A percentile compares a stretch with the other conserved stretches of the same genome.
These are phyloP conservation scores for Colletotrichum australisinense DNA, from an alignment of 2,329 filamentous ascomycete genomes.

Conservation along the genomic window DNA sequence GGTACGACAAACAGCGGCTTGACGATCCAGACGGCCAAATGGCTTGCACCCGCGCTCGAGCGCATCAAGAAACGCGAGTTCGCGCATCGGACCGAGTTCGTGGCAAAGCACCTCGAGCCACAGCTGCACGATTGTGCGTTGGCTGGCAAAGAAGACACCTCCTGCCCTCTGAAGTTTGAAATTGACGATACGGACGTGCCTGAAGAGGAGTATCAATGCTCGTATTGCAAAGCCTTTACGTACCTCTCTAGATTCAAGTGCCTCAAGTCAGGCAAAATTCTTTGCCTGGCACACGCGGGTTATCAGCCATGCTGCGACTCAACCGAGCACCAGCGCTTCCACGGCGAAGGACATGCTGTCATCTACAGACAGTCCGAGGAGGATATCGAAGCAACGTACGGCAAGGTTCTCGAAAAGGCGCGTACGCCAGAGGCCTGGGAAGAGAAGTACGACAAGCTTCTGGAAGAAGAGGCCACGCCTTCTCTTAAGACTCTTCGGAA, in stretches of 20 bases:
- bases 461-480: slow-evolving; percentile 86
- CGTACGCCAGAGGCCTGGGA: slow-evolving; percentile 89
- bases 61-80: slow-evolving; percentile 82
- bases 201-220: slow-evolving; percentile 94
- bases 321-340: slow-evolving; percentile 73
- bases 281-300: slow-evolving; percentile 87
- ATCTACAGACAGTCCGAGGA: slow-evolving; percentile 83
- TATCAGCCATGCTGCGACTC: slow-evolving; percentile 82
- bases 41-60: slow-evolving; percentile 89
- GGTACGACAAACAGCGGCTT: slow-evolving; percentile 73
- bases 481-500: slow-evolving; percentile 87
- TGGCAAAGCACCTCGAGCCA: slow-evolving; percentile 70
- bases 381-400: slow-evolving; percentile 72
- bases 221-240: slow-evolving; percentile 90
- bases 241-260: slow-evolving; percentile 94
- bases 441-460: slow-evolving; percentile 85
- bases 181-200: slow-evolving; percentile 80
- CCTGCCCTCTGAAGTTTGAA: slow-evolving; percentile 71
- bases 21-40: slow-evolving; percentile 91
- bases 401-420: slow-evolving; percentile 88
- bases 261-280: slow-evolving; percentile 79
- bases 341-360: slow-evolving; percentile 77
- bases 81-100: slow-evolving; percentile 74
- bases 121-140: slow-evolving; percentile 66
- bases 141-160: slow-evolving; percentile 57